Conservation (phyloP, 2,329 filamentous ascomycete genomes). For the Thielaviopsis populi region DNA sequence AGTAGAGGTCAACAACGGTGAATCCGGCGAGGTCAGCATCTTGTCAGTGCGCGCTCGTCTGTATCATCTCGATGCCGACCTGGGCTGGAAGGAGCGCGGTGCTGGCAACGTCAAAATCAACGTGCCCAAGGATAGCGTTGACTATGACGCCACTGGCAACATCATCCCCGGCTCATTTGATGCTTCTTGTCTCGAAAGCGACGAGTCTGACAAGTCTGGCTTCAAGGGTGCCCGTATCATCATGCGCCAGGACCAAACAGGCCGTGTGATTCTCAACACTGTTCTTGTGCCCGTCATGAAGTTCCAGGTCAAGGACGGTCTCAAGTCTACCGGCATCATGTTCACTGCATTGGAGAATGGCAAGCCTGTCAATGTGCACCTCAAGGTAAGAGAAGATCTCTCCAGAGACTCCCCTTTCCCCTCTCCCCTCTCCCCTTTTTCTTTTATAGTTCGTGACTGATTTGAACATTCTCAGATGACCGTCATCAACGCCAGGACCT, state of each 20-base stretch:
- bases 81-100: constrained; percentile 81
- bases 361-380: constrained; percentile 42
- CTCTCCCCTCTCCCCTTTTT: too few relatives aligned
- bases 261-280: constrained; percentile 75
- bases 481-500: constrained; percentile 36
- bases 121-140: constrained; percentile 42
- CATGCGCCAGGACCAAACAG: constrained; percentile 81
- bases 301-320: constrained; percentile 60
- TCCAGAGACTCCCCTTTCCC: too few relatives aligned
- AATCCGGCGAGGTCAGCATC: constrained; percentile 64
- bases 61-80: constrained; percentile 57
- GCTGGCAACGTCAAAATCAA: constrained; percentile 76
- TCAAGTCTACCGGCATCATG: constrained; percentile 54
- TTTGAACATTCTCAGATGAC: constrained; percentile 31
- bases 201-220: constrained; percentile 17
- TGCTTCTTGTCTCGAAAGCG: constrained; percentile 30
- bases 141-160: constrained; percentile 37
- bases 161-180: constrained; percentile 41
- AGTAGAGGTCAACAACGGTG: constrained; percentile 69
- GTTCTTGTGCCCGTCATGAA: constrained; percentile 63
- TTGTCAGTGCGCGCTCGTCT: constrained; percentile 70
- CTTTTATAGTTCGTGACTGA: background rate
- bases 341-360: constrained; percentile 48
- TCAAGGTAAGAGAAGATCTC: constrained; percentile 35
- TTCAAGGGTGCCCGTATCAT: constrained; percentile 55